Base-by-base conservation (phyloP, 73 alveolate genomes). In the Diophrys sp. region DNA sequence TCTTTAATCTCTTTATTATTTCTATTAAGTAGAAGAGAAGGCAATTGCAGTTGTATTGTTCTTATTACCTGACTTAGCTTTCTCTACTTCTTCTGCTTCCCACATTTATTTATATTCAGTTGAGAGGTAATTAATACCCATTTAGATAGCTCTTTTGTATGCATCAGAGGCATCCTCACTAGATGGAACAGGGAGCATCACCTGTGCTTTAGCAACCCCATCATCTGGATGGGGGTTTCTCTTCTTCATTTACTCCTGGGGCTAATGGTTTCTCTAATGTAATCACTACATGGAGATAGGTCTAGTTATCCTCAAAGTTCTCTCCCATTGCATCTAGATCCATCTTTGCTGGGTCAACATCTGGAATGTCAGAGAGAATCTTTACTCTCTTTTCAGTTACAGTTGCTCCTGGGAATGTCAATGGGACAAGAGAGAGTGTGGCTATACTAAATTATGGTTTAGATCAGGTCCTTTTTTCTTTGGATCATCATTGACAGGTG, bases 1-100 rank as follows among this genome's bases (percentile, higher is more conserved):
- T 80, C 98, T 87, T 54, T 74, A 70, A 79, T 93, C 96, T 62
- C 95, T 89, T 81, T 83, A 82, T 79, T 87, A 88, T 79, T 89
- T 78, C 70, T 23, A 66, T n/a, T 77, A 83, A 30, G 93, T 85
- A 53, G 89, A 84, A 18, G 86, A 54, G 54, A 24, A 30, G 18
- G 68, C 54, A 29, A 29, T 26, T n/a, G 74, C 75, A 24, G 62
- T 56, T 2, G 28, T 57, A 14, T 29, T 31, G 44, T 79, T 69
- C 62, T 44, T 44, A 44, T 44, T 44, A 44, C n/a, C 62, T 0
- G 78, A 66, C 33, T 57, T 54, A n/a, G n/a, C n/a, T n/a, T 29
- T 30, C 71, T 55, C 84, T 23, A 14, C 31, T 32, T 74, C 93
- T 1, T 79, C 93, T 1, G 71, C 80, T 5, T 71, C 67, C 71